Base-by-base conservation (phyloP, 208 protist species). In the Trypanosoma conorhini region DNA sequence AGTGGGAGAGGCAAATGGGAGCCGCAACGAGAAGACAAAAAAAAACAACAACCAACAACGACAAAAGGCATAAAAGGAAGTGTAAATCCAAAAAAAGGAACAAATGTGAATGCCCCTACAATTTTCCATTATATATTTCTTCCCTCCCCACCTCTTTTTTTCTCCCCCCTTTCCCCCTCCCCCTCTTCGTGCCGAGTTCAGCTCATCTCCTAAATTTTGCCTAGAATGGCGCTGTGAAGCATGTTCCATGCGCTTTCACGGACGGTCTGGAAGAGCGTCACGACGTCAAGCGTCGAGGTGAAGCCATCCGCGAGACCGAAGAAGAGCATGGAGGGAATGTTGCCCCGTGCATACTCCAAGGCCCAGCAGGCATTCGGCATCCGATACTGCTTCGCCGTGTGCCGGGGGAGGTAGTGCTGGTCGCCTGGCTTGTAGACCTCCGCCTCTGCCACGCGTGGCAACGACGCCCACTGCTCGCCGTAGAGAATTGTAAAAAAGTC, bases 401-500 rank as follows among this genome's bases (percentile, higher is more conserved):
- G 65, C 48, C 82, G 81, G 24, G 70, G 82, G 31, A 98, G 74
- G 61, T 85, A 72, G 79, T 98, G 85, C 77, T 89, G 79, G 24
- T 93, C 87, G 1, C 92, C 92, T 0, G 76, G 74, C 40, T 76
- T 80, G 76, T 94, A 94, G 3, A 93, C 78, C 72, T 94, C 85
- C 46, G 60, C 59, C 19, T 70, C 64, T 7, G 48, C 76, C n/a
- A 57, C 46, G 0, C 74, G 79, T 0, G 81, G 75, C 44, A 81
- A 73, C 31, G 81, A 84, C 10, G 86, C 90, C 85, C 88, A 94
- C 75, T 98, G 94, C 77, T 98, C 94, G 12, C 94, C 94, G 60
- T 93, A 83, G 21, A 97, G 77, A 54, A 98, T 96, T 51, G 80
- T 96, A 76, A 97, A 97, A 72, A 88, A 98, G 71, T 96, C 89